phyloP scores from a whole-genome alignment of 495 filamentous ascomycete genomes.

The Pseudotulostoma volvatum region DNA sequence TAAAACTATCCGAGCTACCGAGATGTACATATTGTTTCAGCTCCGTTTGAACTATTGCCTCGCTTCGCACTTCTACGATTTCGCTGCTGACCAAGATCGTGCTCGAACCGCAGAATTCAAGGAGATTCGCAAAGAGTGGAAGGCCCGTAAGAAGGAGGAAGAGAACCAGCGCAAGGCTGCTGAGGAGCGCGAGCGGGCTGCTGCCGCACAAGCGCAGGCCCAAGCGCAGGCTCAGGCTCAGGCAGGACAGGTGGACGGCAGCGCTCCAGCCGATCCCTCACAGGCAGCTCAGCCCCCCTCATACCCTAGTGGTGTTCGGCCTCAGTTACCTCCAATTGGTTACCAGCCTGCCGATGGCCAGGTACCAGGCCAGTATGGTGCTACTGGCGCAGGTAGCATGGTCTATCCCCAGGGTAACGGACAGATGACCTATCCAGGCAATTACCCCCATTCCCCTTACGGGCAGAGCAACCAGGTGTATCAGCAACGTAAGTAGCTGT shows the following conservation, averaged over 20 bases:
- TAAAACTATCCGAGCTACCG: constrained; percentile 8
- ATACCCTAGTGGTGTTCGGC: constrained; percentile 41
- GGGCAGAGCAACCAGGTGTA: constrained; percentile 59
- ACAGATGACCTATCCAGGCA: constrained; percentile 50
- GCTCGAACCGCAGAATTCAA: constrained; percentile 65
- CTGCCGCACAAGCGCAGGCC: constrained; percentile 35
- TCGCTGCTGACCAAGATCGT: constrained; percentile 1
- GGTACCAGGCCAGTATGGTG: constrained; percentile 49
- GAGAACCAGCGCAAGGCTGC: constrained; percentile 77
- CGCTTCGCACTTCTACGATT: constrained; percentile 4
- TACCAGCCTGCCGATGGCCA: constrained; percentile 53
- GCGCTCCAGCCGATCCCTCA: constrained; percentile 36
- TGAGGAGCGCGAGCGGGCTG: constrained; percentile 68
- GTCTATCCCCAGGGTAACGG: constrained; percentile 44
- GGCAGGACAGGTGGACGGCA: constrained; percentile 39
- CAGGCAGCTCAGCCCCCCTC: constrained; percentile 38
- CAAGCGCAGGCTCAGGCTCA: constrained; percentile 17
- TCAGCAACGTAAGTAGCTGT: constrained; percentile 46
- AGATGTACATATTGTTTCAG: neutral
- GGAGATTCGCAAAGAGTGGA: constrained; percentile 98
- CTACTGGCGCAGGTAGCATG: constrained; percentile 35
- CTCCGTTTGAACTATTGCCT: no score
- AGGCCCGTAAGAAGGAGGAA: constrained; percentile 97
- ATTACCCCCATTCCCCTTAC: constrained; percentile 65
- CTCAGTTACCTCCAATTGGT: constrained; percentile 76